phyloP scores from a whole-genome alignment of 257 asterid species.

The Asclepias syriaca region DNA sequence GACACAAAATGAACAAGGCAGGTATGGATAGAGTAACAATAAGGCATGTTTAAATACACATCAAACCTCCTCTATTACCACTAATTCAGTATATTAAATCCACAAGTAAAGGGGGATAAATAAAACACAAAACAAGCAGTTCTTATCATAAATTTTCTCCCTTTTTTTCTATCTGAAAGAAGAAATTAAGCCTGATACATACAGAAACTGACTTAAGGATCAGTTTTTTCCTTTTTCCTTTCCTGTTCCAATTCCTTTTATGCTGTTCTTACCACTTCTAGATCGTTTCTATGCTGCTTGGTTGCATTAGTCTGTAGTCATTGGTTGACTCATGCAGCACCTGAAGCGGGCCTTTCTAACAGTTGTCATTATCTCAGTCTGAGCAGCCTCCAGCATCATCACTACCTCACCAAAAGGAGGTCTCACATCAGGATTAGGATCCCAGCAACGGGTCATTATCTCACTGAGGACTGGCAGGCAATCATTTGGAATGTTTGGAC shows the following conservation, averaged over 20 bases:
- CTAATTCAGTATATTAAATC: conserved; percentile 42
- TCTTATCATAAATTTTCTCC: conserved; percentile 32
- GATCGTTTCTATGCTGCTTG: conserved; percentile 14
- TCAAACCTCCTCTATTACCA: conserved; percentile 40
- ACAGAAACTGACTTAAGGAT: conserved; percentile 45
- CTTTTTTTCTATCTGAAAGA: conserved; percentile 41
- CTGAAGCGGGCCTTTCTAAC: conserved; percentile 97
- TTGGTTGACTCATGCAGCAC: conserved; percentile 91
- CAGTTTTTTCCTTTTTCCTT: conserved; percentile 5
- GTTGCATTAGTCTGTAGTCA: conserved; percentile 62
- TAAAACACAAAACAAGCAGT: conserved; percentile 46
- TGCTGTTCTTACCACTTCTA: conserved; percentile 24
- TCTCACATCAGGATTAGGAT: conserved; percentile 69
- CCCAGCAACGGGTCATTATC: conserved; percentile 97
- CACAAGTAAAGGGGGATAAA: conserved; percentile 25
- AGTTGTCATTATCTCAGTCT: conserved; percentile 74
- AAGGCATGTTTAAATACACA: conserved; percentile 6
- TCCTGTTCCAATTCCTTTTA: conserved; percentile 26
- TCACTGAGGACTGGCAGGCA: conserved; percentile 72
- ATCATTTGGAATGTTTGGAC: conserved; percentile 74
- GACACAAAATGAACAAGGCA: neutral
- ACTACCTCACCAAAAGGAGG: conserved; percentile 88
- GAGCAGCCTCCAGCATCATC: conserved; percentile 88
- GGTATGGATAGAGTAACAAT: neutral
- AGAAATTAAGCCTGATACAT: conserved; percentile 54